Conservation (phyloP, 768 basidiomycete genomes). For the Tubosaeta sp. region DNA sequence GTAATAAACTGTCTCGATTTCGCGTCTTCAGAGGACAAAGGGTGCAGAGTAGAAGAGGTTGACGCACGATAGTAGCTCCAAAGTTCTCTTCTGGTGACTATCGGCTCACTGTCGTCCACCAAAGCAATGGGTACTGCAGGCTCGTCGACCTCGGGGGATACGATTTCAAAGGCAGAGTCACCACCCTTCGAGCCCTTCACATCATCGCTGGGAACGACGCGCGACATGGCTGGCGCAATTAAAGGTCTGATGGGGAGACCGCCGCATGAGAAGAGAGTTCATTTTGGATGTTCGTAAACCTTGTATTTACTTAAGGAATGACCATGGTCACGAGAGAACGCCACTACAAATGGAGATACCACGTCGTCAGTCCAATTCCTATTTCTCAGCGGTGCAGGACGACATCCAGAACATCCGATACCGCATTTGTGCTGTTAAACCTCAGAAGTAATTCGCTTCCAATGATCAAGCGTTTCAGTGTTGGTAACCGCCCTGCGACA, state of each 20-base stretch:
- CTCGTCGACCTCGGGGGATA: conserved; percentile 8
- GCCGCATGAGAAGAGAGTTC: background rate
- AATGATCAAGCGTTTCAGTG: conserved; percentile 6
- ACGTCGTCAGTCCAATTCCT: conserved; percentile 3
- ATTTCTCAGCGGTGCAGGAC: conserved; percentile 10
- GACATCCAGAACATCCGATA: conserved; percentile 24
- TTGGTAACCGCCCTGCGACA: conserved; percentile 18
- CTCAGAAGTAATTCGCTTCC: background rate
- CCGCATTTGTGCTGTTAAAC: conserved; percentile 15
- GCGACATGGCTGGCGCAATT: conserved; percentile 9
- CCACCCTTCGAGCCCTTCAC: conserved; percentile 5
- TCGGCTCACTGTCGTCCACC: conserved; percentile 51
- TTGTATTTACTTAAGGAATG: background rate
- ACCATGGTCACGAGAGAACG: background rate
- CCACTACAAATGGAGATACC: background rate
- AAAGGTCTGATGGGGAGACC: background rate
- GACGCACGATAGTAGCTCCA: conserved; percentile 73
- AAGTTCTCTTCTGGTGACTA: conserved; percentile 68
- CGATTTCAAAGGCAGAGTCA: conserved; percentile 3
- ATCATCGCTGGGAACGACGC: conserved; percentile 2
- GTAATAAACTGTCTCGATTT: conserved; percentile 55
- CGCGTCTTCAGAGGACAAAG: background rate
- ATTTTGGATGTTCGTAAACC: background rate
- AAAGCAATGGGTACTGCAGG: conserved; percentile 36
- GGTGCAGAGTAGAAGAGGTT: background rate